These are phyloP conservation scores for Pyrenophora teres DNA, from an alignment of 2,329 filamentous ascomycete species.

Conservation along the genomic window DNA sequence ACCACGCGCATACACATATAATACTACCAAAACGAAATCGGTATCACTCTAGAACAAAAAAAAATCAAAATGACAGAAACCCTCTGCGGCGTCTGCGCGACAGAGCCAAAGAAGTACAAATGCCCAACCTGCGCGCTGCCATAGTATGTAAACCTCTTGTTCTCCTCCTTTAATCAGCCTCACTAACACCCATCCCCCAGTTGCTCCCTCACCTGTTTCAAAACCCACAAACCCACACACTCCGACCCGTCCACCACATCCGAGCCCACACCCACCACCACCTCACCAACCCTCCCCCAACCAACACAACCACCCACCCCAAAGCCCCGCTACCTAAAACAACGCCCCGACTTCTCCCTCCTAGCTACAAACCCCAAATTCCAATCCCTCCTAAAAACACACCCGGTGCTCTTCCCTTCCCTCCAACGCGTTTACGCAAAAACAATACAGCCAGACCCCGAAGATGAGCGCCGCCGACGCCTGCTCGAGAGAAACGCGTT, in stretches of 20 bases:
- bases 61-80: slow-evolving; percentile 37
- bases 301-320: slow-evolving; percentile 33
- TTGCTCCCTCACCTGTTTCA: slow-evolving; percentile 42
- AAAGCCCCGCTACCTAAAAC: slow-evolving; percentile 37
- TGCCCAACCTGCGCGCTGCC: slow-evolving; percentile 54
- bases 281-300: slow-evolving; percentile 23
- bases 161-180: neutral
- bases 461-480: slow-evolving; percentile 24
- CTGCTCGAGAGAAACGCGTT: slow-evolving; percentile 22
- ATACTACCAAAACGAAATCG: accelerated
- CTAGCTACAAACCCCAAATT: slow-evolving; percentile 37
- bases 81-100: slow-evolving; percentile 52
- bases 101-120: slow-evolving; percentile 55
- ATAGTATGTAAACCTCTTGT: slow-evolving; percentile 44
- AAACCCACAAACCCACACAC: slow-evolving; percentile 38
- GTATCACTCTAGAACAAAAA: accelerated
- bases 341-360: slow-evolving; percentile 38
- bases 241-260: slow-evolving; percentile 3
- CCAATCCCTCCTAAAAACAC: slow-evolving; percentile 31
- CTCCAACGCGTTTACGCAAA: slow-evolving; percentile 42
- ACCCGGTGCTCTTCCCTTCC: slow-evolving; percentile 30
- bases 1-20: no score
- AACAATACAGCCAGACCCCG: slow-evolving; percentile 40
- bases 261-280: neutral
- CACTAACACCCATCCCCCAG: slow-evolving; percentile 20